phyloP scores from a whole-genome alignment of 2,329 filamentous ascomycete genomes.

The Thielaviopsis ethacetica region DNA sequence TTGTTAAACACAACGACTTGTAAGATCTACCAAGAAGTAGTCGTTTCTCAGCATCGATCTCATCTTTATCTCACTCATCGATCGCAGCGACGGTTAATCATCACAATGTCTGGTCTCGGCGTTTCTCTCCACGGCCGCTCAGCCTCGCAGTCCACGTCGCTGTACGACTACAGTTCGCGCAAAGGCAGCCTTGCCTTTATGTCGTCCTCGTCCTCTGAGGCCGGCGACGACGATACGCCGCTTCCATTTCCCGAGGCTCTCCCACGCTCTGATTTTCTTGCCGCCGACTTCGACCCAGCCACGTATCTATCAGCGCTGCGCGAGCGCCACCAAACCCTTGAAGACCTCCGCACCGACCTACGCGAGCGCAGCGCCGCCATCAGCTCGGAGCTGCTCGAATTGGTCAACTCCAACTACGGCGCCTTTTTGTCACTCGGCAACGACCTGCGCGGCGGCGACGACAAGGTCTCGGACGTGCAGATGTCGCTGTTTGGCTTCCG shows the following conservation, averaged over 20 bases:
- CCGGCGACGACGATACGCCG: slow-evolving; percentile 43
- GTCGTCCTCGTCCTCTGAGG: slow-evolving; percentile 17
- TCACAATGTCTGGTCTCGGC: neutral
- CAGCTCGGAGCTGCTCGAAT: slow-evolving; percentile 72
- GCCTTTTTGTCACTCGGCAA: slow-evolving; percentile 74
- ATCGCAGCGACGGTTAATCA: neutral
- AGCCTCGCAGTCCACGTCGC: slow-evolving; percentile 6
- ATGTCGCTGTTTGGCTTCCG: slow-evolving; percentile 76
- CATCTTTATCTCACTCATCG: neutral
- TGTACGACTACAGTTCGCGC: slow-evolving; percentile 3
- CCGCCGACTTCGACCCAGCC: slow-evolving; percentile 60
- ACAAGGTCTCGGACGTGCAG: slow-evolving; percentile 76
- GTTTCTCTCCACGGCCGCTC: slow-evolving; percentile 1
- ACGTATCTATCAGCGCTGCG: slow-evolving; percentile 60
- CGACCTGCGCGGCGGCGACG: slow-evolving; percentile 72
- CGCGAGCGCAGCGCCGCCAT: slow-evolving; percentile 65
- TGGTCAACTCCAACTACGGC: slow-evolving; percentile 91
- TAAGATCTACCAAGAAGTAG: no score
- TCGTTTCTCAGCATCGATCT: no score
- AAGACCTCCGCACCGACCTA: slow-evolving; percentile 77
- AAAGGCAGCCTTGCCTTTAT: slow-evolving; percentile 6
- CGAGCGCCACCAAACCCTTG: slow-evolving; percentile 90
- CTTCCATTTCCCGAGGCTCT: slow-evolving; percentile 83
- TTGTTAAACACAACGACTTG: neutral
- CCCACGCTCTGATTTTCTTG: slow-evolving; percentile 66